A percentile compares a stretch with the other conserved stretches of the same genome.
These are phyloP conservation scores for Fusarium sublunatum DNA, from an alignment of 2,329 filamentous ascomycete genomes.

Conservation along the genomic window DNA sequence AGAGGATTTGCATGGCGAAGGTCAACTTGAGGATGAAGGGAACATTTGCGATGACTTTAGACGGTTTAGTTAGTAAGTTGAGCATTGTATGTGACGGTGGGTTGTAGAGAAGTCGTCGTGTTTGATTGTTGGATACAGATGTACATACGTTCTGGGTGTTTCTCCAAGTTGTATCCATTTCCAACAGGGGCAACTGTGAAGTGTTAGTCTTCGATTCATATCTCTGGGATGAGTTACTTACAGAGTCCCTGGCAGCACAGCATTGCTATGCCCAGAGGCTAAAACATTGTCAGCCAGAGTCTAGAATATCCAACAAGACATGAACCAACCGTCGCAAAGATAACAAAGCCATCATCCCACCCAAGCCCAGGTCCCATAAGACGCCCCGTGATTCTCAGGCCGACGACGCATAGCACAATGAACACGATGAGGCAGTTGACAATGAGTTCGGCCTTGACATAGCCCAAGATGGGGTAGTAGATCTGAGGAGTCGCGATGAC, in stretches of 20 bases:
- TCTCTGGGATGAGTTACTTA: conserved; percentile 8
- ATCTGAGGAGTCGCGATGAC: conserved; percentile 33
- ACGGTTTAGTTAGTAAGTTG: not conserved
- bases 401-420: conserved; percentile 46
- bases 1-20: conserved; percentile 45
- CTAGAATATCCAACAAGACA: too few species aligned
- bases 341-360: conserved; percentile 49
- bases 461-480: conserved; percentile 33
- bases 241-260: conserved; percentile 46
- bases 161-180: conserved; percentile 39
- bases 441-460: conserved; percentile 46
- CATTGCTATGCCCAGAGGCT: conserved; percentile 46
- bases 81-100: too few species aligned
- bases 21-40: conserved; percentile 46
- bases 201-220: not conserved
- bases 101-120: too few species aligned
- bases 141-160: conserved; percentile 37
- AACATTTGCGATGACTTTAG: conserved; percentile 36
- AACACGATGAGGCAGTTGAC: conserved; percentile 49
- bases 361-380: conserved; percentile 49
- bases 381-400: conserved; percentile 45
- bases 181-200: conserved; percentile 39
- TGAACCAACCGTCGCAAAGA: conserved; percentile 42
- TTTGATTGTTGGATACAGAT: not conserved
- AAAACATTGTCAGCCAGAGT: conserved; percentile 11